Evolutionary conservation across 768 basidiomycete species (phyloP).

Genomic region (Cystofilobasidium ferigula): DNA sequence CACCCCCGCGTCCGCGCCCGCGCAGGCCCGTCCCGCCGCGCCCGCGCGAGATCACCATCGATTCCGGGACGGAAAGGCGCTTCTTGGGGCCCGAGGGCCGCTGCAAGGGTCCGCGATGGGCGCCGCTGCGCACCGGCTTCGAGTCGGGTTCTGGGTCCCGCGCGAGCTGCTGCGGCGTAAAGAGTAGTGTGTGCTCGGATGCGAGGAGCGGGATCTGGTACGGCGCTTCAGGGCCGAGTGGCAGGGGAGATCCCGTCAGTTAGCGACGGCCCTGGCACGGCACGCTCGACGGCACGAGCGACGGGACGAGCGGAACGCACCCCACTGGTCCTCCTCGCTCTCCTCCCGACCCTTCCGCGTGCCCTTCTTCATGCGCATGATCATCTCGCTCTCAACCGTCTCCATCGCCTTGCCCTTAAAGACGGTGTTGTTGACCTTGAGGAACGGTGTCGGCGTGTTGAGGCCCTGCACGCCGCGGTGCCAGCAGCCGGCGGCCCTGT

Average conservation of each 20-base stretch:
- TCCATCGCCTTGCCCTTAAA: conserved; percentile 17
- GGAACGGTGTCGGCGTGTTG: conserved; percentile 21
- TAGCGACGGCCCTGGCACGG: background rate
- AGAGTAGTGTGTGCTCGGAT: background rate
- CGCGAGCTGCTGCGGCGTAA: background rate
- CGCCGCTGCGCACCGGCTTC: background rate
- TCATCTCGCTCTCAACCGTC: conserved; percentile 18
- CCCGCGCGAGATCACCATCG: background rate
- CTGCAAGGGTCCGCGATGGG: background rate
- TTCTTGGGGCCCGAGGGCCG: background rate
- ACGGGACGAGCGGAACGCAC: background rate
- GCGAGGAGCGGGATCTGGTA: background rate
- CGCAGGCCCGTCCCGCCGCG: background rate
- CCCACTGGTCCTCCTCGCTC: background rate
- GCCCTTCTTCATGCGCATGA: conserved; percentile 12
- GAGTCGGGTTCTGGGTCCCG: background rate
- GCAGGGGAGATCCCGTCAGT: background rate
- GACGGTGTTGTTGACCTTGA: conserved; percentile 25
- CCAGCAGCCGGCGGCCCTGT: background rate
- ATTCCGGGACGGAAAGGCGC: background rate
- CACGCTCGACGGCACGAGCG: no score
- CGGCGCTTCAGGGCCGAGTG: background rate
- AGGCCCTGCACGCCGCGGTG: conserved; percentile 13
- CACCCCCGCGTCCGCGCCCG: background rate
- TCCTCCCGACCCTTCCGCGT: background rate